Evolutionary conservation across 2,329 filamentous ascomycete species (phyloP).

Genomic region (Venturiaceae sp.): DNA sequence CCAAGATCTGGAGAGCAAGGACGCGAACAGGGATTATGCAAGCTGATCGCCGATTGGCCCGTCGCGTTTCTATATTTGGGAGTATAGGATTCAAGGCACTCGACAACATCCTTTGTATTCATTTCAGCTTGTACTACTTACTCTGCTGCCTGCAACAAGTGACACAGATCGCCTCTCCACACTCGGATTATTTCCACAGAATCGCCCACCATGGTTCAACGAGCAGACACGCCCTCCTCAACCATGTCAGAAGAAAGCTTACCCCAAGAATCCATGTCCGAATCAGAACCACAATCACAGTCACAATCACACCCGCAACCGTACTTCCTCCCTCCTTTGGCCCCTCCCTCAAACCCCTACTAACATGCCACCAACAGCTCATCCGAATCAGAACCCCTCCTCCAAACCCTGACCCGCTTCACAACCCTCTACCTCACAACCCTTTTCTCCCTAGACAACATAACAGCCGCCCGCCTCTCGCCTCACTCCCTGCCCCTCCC

Average conservation of each 20-base stretch:
- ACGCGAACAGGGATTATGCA: too few relatives aligned
- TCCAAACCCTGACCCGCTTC: conserved; percentile 19
- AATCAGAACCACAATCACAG: not conserved
- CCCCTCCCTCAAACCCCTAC: not conserved
- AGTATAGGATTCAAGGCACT: not conserved
- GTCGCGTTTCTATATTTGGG: not conserved
- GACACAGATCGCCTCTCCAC: not conserved
- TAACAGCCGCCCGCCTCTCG: conserved; percentile 22
- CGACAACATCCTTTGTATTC: not conserved
- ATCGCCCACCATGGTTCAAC: not conserved
- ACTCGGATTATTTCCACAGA: too few relatives aligned
- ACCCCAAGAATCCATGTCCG: not conserved
- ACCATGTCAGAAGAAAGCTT: not conserved
- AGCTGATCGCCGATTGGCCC: too few relatives aligned
- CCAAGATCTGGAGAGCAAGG: too few relatives aligned
- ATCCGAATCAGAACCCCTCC: not conserved
- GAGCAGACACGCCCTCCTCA: not conserved
- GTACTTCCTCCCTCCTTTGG: too few relatives aligned
- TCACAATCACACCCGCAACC: not conserved
- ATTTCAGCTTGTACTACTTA: not conserved
- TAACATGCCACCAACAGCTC: too few relatives aligned
- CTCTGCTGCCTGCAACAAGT: not conserved
- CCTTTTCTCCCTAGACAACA: conserved; percentile 26
- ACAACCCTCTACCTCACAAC: conserved; percentile 28
- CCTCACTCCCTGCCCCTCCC: conserved; percentile 18